A percentile compares a stretch with the other conserved stretches of the same genome.
These are phyloP conservation scores for Talaromyces wortmannii DNA, from an alignment of 495 filamentous ascomycete genomes.

Conservation along the genomic window DNA sequence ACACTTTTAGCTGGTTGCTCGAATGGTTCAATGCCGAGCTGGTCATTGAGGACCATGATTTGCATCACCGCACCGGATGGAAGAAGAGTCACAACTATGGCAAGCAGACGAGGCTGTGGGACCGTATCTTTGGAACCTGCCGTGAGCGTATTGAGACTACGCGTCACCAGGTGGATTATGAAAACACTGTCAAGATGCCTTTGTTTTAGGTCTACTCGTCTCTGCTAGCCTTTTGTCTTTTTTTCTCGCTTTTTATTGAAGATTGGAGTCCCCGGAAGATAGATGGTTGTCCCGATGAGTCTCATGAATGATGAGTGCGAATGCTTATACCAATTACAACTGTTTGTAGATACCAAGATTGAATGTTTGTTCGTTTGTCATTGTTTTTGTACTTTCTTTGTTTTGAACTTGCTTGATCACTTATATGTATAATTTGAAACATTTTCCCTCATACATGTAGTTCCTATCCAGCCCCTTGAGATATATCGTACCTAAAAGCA, in stretches of 20 bases:
- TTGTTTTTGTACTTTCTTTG: not conserved
- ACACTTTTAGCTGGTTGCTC: constrained; percentile 6
- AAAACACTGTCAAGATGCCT: constrained; percentile 5
- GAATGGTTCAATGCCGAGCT: constrained; percentile 6
- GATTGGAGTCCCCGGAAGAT: not conserved
- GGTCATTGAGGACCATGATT: constrained; percentile 13
- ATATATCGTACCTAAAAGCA: too few species aligned
- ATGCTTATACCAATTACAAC: not conserved
- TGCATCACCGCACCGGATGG: constrained; percentile 13
- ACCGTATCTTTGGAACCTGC: constrained; percentile 11
- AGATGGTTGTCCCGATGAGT: not conserved
- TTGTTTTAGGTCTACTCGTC: not conserved
- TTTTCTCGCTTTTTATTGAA: too few species aligned
- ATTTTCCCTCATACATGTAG: too few species aligned
- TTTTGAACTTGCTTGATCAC: not conserved
- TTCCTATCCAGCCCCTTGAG: too few species aligned
- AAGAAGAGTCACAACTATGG: constrained; percentile 7
- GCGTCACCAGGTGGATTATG: constrained; percentile 6
- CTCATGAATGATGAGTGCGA: not conserved
- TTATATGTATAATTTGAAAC: not conserved
- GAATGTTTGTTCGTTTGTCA: not conserved
- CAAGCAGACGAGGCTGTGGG: constrained; percentile 13
- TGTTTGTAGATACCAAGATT: not conserved
- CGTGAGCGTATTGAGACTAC: constrained; percentile 7
- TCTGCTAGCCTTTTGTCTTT: too few species aligned